phyloP scores from a whole-genome alignment of 2,329 filamentous ascomycete genomes.

The Diaporthe citrichinensis region DNA sequence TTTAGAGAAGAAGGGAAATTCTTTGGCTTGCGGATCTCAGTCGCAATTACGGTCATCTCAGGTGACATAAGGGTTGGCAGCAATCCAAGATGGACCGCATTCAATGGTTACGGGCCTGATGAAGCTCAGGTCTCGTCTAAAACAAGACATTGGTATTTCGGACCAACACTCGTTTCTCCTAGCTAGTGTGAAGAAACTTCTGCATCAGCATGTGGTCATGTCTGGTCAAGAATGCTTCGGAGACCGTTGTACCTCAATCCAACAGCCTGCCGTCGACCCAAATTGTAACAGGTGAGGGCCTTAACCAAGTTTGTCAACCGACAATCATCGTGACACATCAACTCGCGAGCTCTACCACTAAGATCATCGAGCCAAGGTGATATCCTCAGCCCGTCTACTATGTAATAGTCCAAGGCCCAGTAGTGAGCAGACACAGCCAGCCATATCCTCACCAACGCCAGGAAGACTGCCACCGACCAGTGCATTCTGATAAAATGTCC shows the following conservation, averaged over 20 bases:
- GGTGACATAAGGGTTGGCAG: background rate
- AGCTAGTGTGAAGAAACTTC: too few relatives aligned
- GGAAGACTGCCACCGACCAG: background rate
- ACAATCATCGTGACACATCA: background rate
- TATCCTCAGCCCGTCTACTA: background rate
- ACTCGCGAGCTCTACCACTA: background rate
- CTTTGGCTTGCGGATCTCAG: background rate
- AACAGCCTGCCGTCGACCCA: background rate
- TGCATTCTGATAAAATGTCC: background rate
- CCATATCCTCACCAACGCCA: background rate
- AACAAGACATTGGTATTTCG: too few relatives aligned
- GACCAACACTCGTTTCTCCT: too few relatives aligned
- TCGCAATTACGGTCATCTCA: background rate
- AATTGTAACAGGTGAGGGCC: background rate
- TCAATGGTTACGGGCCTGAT: too few relatives aligned
- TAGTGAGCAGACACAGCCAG: background rate
- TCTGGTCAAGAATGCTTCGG: too few relatives aligned
- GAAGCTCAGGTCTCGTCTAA: too few relatives aligned
- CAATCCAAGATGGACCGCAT: background rate
- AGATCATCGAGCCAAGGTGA: background rate
- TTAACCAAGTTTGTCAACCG: background rate
- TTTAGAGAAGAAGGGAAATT: background rate
- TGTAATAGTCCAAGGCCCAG: background rate
- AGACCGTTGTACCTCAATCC: background rate
- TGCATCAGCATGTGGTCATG: too few relatives aligned